Percentiles rank a stretch among this genome's conserved stretches.
Conservation (phyloP, 257 asterid species). For the Lithospermum erythrorhizon region DNA sequence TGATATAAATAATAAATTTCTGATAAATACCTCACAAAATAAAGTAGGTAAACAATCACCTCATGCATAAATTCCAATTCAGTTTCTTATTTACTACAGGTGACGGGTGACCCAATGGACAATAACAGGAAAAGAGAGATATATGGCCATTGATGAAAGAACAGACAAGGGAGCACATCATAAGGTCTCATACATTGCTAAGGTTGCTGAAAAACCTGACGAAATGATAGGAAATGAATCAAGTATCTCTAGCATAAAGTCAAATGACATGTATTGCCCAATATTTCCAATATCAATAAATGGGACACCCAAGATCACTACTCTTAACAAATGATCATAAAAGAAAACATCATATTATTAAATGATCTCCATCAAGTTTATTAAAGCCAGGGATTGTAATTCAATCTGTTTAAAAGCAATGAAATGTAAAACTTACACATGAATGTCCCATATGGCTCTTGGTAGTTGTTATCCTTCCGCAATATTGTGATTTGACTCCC, state of each 20-base stretch:
- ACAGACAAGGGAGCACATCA: background rate
- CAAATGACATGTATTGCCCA: background rate
- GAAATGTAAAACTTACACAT: conserved; percentile 52
- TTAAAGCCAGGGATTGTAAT: background rate
- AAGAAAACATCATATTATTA: background rate
- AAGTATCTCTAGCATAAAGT: background rate
- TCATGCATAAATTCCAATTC: too few species aligned
- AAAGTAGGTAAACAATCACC: too few species aligned
- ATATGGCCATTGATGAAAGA: background rate
- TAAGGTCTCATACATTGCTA: background rate
- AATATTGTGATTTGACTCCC: conserved; percentile 67
- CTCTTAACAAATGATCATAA: background rate
- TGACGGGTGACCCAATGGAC: too few species aligned
- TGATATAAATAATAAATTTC: too few species aligned
- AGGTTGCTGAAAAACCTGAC: background rate
- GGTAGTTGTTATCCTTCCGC: conserved; percentile 69
- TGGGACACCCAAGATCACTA: background rate
- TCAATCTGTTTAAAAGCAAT: conserved; percentile 6
- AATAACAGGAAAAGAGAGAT: too few species aligned
- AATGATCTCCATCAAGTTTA: background rate
- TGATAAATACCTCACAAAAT: too few species aligned
- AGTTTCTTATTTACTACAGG: too few species aligned
- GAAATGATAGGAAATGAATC: background rate
- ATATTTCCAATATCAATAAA: background rate
- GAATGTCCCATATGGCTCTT: conserved; percentile 70